phyloP scores from a whole-genome alignment of 2,329 filamentous ascomycete genomes.

The Metarhizium humberi region DNA sequence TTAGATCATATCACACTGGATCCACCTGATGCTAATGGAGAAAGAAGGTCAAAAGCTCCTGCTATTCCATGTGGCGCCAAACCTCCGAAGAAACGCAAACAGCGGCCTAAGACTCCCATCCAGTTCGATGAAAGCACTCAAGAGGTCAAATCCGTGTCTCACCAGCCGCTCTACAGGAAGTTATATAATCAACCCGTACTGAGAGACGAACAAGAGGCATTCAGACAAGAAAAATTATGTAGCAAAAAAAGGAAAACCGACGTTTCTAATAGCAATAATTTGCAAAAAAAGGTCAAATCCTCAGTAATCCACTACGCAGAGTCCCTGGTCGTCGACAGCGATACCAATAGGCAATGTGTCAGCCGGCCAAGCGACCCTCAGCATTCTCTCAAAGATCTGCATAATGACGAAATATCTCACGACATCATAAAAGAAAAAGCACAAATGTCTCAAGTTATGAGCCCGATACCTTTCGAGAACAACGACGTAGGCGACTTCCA shows the following conservation, averaged over 20 bases:
- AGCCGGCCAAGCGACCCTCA: neutral
- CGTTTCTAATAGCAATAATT: neutral
- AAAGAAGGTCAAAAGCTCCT: neutral
- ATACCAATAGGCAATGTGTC: neutral
- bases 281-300: neutral
- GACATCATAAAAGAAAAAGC: neutral
- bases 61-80: neutral
- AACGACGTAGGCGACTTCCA: neutral
- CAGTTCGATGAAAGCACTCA: slow-evolving; percentile 22
- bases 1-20: neutral
- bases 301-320: neutral
- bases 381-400: neutral
- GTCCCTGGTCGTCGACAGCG: neutral
- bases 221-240: neutral
- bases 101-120: slow-evolving; percentile 24
- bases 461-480: neutral
- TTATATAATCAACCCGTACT: neutral
- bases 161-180: slow-evolving; percentile 1
- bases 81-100: slow-evolving; percentile 17
- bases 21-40: neutral
- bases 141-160: slow-evolving; percentile 10
- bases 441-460: neutral
- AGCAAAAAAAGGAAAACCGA: neutral
- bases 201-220: neutral
- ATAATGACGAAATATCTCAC: neutral